Evolutionary conservation across 345 rosid species (phyloP), one percentile per base, ranked within the genome.

Genomic region (Garcia nutans): DNA sequence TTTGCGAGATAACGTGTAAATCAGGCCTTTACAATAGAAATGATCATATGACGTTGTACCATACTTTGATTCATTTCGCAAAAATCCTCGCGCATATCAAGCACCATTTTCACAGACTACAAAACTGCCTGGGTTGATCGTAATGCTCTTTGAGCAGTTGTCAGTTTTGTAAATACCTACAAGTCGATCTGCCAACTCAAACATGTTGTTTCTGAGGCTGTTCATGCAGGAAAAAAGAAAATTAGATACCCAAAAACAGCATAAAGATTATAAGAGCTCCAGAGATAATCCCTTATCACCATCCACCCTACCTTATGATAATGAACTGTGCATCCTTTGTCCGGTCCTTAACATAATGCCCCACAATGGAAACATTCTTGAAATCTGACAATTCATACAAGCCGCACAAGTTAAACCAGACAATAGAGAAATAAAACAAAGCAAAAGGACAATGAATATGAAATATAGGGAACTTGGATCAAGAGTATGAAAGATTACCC

Each of bases 121-220:
- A 68, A 90, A 93, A 80, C 98, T 92, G 74, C 86, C 80, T n/a
- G 99, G 99, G 33, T 92, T 89, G 47, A 96, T 96, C 66, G 99
- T 93, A 44, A 93, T 96, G 86, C 99, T 93, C 84, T 96, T 93
- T 0, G 99, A 93, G 80, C 99, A 96, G 70, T 96, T 93, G 81
- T 93, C 98, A 6, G 99, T 93, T 83, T 96, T 96, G 84, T 93
- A 93, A 77, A 96, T 96, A 60, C 98, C 98, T 17, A 94, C 96
- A 61, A 94, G 89, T 65, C 96, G 89, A 86, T 92, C 97, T 8
- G 98, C 97, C 83, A 92, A 82, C 89, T 96, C 99, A 74, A 96
- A 96, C 99, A 96, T 96, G 87, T 96, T 96, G 90, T 96, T 96
- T 77, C 98, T 84, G 33, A 96, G 90, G 84, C 99, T 96, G 97